Evolutionary conservation across 768 basidiomycete genomes (phyloP), one percentile per base, ranked within the genome.

Genomic region (Inosperma sp.): DNA sequence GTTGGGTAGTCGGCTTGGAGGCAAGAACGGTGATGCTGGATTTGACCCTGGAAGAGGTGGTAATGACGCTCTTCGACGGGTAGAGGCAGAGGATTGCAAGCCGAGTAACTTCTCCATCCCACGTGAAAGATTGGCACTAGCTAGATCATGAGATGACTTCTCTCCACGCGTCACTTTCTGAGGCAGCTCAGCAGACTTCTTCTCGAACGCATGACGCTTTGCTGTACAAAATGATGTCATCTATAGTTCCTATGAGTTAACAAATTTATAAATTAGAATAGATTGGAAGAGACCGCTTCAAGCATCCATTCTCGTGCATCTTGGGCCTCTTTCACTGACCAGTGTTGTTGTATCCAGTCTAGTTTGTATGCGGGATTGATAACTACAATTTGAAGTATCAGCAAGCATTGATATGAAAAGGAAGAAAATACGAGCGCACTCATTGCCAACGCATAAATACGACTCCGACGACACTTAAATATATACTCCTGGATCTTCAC

Each of bases 401-500:
- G 29, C 16, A 31, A n/a, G 16, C n/a, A 4, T 12, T 29, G 26
- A 29, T 27, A 31, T 10, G 22, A 17, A 29, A 3, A 17, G 14
- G 19, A 10, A 9, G 23, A 35, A 22, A 47, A 2, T n/a, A 9
- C 7, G 41, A 14, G 10, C 39, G 14, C 54, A 69, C 66, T 54
- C 65, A 69, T 67, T 1, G 67, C 67, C 17, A 66, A 56, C 5
- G 58, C 63, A 57, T 69, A 70, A 3, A 63, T 59, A 2, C 52
- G 55, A 7, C 56, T 65, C n/a, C 52, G 56, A 4, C 64, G 56
- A 16, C 62, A 48, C 23, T 62, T 55, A 1, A 23, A 21, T 6
- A 64, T 30, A 48, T 71, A 72, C 21, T 71, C 66, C 45, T 67
- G 53, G 10, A 73, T 50, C 49, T 72, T 72, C 1, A 33, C 13